A percentile compares a stretch with the other conserved stretches of the same genome.
phyloP scores from a whole-genome alignment of 2,329 filamentous ascomycete species.

The Trichoderma afroharzianum region DNA sequence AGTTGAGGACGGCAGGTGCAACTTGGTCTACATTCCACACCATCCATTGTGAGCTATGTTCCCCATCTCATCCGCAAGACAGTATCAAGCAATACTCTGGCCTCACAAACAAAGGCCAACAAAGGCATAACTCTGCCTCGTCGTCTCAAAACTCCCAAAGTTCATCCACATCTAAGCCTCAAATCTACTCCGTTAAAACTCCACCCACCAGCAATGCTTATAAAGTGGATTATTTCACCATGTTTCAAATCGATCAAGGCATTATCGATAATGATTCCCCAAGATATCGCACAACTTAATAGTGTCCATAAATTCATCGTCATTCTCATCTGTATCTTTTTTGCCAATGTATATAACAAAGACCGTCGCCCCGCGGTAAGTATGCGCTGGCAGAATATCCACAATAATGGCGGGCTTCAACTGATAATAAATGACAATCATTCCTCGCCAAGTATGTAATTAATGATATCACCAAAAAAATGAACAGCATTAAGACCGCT shows the following conservation, averaged over 20 bases:
- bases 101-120: neutral
- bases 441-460: neutral
- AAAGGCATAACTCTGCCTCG: neutral
- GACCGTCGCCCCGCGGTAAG: neutral
- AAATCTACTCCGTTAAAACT: neutral
- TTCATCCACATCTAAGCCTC: neutral
- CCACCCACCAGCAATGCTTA: neutral
- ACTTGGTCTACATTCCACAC: no score
- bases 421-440: neutral
- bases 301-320: neutral
- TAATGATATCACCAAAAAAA: neutral
- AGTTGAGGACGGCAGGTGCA: no score
- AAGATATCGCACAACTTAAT: neutral
- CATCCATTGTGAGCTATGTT: neutral
- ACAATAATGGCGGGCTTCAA: neutral
- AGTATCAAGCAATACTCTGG: neutral
- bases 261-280: neutral
- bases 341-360: neutral
- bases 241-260: neutral
- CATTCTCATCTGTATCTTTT: neutral
- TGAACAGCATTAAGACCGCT: neutral
- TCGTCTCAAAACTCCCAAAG: neutral
- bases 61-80: neutral
- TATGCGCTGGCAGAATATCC: neutral
- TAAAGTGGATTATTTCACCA: neutral